Evolutionary conservation across 495 filamentous ascomycete species (phyloP).

Genomic region (Neurospora discreta): DNA sequence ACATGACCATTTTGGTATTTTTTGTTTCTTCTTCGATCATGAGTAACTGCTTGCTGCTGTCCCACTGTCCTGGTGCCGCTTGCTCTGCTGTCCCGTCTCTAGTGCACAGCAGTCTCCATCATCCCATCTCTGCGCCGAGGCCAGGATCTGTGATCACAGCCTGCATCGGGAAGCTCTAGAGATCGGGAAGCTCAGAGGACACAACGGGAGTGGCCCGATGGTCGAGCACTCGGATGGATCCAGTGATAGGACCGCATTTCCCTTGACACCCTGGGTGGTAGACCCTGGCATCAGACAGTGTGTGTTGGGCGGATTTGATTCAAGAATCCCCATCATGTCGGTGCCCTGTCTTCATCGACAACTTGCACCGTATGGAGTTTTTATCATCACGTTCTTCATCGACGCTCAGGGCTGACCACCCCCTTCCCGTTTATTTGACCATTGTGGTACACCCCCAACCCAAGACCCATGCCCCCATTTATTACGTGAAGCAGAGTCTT

Average conservation of each 20-base stretch:
- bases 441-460: background rate
- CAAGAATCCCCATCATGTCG: background rate
- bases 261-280: background rate
- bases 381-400: background rate
- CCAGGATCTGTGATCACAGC: constrained; percentile 9
- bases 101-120: background rate
- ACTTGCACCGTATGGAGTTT: background rate
- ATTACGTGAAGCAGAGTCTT: background rate
- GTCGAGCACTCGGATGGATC: background rate
- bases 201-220: background rate
- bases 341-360: background rate
- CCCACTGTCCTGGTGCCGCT: background rate
- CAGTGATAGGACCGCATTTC: background rate
- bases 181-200: constrained; percentile 12
- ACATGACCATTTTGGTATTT: background rate
- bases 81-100: background rate
- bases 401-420: background rate
- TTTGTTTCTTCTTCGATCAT: no score
- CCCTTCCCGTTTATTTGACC: background rate
- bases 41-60: background rate
- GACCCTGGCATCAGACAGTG: background rate
- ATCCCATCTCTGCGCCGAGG: background rate
- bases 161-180: constrained; percentile 2
- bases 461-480: background rate
- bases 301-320: background rate